Base-by-base conservation (phyloP, 495 filamentous ascomycete species). In the Hypoxylon crocopeplum region DNA sequence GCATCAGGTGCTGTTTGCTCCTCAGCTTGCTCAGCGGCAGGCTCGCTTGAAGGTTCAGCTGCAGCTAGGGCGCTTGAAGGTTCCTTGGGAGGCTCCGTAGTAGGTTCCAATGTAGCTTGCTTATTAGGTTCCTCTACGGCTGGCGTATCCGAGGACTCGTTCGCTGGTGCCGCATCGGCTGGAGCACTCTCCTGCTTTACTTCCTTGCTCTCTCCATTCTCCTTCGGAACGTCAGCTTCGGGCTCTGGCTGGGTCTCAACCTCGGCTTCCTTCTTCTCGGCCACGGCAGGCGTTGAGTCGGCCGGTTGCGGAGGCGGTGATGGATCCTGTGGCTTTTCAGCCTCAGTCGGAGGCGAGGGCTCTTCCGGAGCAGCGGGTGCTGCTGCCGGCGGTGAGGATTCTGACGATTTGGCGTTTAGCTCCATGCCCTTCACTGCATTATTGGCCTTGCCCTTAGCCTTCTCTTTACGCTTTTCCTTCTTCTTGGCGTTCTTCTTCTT, bases 341-440 rank as follows among this genome's bases (percentile, higher is more conserved):
- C 37, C 19, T 42, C 25, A 13, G 46, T 41, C 27, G 47, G 7
- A 36, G 37, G 53, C 33, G 59, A 30, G 8, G 57, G 34, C 22
- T 69, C 59, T 38, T 68, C 25, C 24, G 60, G 41, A 24, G 37
- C 22, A 16, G 47, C 58, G 29, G 51, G 21, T 32, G 42, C 51
- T 48, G 36, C 30, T 27, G 33, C 41, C 12, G 56, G 44, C 16
- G 52, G 46, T 29, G 51, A 6, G 15, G 67, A 24, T 48, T 56
- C 48, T 21, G 62, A 53, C 39, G 65, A 56, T 45, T 66, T 60
- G 22, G 55, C 29, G 55, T 72, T 76, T 22, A 40, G 36, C 40
- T 71, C 70, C 48, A 67, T 64, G 34, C 57, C 65, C 57, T 72
- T 69, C 38, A 42, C 53, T 5, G 29, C 61, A 61, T 77, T 70